phyloP scores from a whole-genome alignment of 768 basidiomycete species.

The Russula griseocarnosa region DNA sequence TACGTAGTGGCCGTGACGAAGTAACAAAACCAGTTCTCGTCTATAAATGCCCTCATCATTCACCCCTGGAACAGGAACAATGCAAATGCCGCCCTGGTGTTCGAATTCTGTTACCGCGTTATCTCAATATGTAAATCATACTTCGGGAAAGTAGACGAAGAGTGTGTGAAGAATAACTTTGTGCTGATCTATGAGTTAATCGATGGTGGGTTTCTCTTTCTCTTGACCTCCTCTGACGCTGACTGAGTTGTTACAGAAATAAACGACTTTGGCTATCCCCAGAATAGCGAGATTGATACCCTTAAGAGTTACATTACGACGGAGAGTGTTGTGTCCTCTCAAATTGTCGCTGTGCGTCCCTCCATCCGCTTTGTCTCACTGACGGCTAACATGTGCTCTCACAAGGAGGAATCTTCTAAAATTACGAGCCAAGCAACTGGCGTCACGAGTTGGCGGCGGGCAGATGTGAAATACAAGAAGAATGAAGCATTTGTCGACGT shows the following conservation, averaged over 20 bases:
- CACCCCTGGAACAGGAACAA: constrained; percentile 60
- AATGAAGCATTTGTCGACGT: constrained; percentile 99
- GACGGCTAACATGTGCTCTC: neutral
- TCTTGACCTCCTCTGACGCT: constrained; percentile 2
- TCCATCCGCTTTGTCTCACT: neutral
- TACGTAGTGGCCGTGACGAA: constrained; percentile 96
- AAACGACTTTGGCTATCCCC: constrained; percentile 97
- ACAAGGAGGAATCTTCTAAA: constrained; percentile 91
- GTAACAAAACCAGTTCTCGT: constrained; percentile 40
- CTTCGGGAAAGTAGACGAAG: constrained; percentile 98
- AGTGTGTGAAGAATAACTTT: constrained; percentile 98
- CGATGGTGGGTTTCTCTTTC: constrained; percentile 60
- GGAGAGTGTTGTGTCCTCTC: constrained; percentile 85
- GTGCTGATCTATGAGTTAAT: constrained; percentile 97
- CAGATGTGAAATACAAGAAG: constrained; percentile 98
- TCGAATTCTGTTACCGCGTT: constrained; percentile 97
- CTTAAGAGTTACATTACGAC: constrained; percentile 98
- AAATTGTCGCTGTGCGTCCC: constrained; percentile 70
- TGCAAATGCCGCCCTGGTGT: constrained; percentile 95
- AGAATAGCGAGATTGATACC: constrained; percentile 98
- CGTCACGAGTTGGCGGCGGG: constrained; percentile 90
- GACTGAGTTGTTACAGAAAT: constrained; percentile 58
- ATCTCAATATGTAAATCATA: constrained; percentile 92
- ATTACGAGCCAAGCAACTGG: constrained; percentile 98
- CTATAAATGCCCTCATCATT: neutral